Percentiles rank a stretch among this genome's conserved stretches.
Conservation (phyloP, 2,329 filamentous ascomycete genomes). For the Pyrenophora graminea region DNA sequence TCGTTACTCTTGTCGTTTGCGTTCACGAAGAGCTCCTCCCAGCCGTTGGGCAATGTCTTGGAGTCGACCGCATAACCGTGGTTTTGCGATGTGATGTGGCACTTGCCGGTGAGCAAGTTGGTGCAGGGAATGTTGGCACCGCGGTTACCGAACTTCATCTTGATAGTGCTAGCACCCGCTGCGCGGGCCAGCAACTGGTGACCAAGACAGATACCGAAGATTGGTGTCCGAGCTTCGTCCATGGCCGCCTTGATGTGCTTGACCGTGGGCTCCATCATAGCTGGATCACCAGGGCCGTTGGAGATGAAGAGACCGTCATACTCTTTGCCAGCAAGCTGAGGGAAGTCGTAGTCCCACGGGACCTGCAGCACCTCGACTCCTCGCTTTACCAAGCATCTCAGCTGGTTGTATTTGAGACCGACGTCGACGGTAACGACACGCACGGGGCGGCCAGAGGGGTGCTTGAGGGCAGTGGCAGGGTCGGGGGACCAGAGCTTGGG, state of each 20-base stretch:
- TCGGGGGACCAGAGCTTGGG: slow-evolving; percentile 85
- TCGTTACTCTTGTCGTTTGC: slow-evolving; percentile 98
- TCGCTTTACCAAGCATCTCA: slow-evolving; percentile 86
- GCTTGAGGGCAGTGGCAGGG: slow-evolving; percentile 71
- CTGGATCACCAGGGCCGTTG: slow-evolving; percentile 95
- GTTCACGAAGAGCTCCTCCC: slow-evolving; percentile 96
- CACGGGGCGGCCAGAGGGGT: slow-evolving; percentile 84
- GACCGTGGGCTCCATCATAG: slow-evolving; percentile 78
- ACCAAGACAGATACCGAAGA: slow-evolving; percentile 95
- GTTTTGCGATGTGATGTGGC: slow-evolving; percentile 98
- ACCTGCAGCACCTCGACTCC: slow-evolving; percentile 94
- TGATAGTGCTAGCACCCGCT: slow-evolving; percentile 80
- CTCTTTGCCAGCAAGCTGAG: slow-evolving; percentile 72
- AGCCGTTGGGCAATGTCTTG: slow-evolving; percentile 72
- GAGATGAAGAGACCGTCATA: slow-evolving; percentile 98
- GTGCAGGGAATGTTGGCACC: slow-evolving; percentile 99
- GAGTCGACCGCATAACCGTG: slow-evolving; percentile 94
- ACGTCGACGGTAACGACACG: slow-evolving; percentile 94
- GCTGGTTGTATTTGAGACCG: slow-evolving; percentile 97
- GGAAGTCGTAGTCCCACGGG: slow-evolving; percentile 95
- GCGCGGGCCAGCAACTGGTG: slow-evolving; percentile 91
- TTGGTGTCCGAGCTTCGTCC: slow-evolving; percentile 77
- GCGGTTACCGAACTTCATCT: slow-evolving; percentile 99
- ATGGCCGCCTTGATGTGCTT: slow-evolving; percentile 78
- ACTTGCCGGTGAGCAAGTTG: slow-evolving; percentile 91